Base-by-base conservation (phyloP, 768 basidiomycete genomes). In the Udeniomyces megalosporus region DNA sequence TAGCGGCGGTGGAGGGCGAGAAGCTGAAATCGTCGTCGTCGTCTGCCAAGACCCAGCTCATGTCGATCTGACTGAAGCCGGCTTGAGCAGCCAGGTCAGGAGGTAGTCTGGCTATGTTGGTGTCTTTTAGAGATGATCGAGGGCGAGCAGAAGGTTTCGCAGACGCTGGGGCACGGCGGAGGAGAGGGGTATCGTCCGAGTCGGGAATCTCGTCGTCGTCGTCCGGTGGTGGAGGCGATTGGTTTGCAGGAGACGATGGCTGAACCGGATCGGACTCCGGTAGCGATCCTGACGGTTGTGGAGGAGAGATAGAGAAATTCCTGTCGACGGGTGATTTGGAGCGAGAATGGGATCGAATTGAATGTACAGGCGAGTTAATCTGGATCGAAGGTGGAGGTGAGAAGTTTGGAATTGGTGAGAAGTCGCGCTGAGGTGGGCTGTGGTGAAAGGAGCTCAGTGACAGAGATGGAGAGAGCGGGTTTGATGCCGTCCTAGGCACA, bases 31-130 rank as follows among this genome's bases (percentile, higher is more conserved):
- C 65, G 29, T 68, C 67, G 35, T 67, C 66, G 32, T 61, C 62
- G 20, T 64, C 58, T 24, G 65, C 68, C 20, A 68, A 55, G 50
- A 68, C 65, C 68, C 68, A 68, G 11, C 59, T 22, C 68, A 70
- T 35, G 70, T 66, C 71, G 24, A 73, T 61, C 50, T 73, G 68
- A 38, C 61, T 66, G 65, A 71, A 71, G 0, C 72, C 72, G 20
- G 65, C 72, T 14, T 58, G 54, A 3, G 67, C 66, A 2, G 70
- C 70, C 2, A 65, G 6, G 8, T 61, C 58, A 2, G 52, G 46
- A 26, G 49, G 46, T 1, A 60, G 50, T 4, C 24, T 11, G 7
- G 38, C 34, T 46, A 59, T 44, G 14, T 12, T 28, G 20, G 26
- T 34, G 3, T 56, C n/a, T 45, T 26, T 17, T 31, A 50, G n/a